Evolutionary conservation across 2,329 filamentous ascomycete genomes (phyloP).

Genomic region (Xenoacremonium recifei): DNA sequence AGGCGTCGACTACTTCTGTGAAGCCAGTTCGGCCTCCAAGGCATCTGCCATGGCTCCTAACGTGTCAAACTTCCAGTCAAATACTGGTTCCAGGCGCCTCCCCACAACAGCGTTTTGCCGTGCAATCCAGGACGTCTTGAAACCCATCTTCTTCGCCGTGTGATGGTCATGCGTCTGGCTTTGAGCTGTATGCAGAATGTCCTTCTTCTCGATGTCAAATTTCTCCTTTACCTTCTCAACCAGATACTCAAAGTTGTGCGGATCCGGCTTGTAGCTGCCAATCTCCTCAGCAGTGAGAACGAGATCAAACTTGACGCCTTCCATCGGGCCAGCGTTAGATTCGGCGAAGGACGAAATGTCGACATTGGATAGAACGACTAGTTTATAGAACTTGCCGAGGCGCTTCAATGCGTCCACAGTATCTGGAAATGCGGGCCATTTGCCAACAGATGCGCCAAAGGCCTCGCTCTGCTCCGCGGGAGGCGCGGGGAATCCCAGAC

Average conservation of each 20-base stretch:
- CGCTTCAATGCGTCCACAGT: slow-evolving; percentile 50
- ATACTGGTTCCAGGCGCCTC: slow-evolving; percentile 44
- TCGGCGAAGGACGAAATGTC: slow-evolving; percentile 47
- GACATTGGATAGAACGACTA: slow-evolving; percentile 56
- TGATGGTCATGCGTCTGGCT: slow-evolving; percentile 67
- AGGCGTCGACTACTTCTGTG: not conserved
- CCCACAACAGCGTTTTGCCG: slow-evolving; percentile 38
- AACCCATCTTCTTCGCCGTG: slow-evolving; percentile 55
- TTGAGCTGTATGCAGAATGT: slow-evolving; percentile 67
- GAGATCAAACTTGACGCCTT: slow-evolving; percentile 52
- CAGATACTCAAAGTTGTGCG: slow-evolving; percentile 64
- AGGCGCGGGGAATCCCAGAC: slow-evolving; percentile 34
- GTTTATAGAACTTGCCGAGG: slow-evolving; percentile 50
- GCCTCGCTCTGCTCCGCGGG: slow-evolving; percentile 36
- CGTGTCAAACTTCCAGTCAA: slow-evolving; percentile 54
- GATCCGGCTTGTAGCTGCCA: slow-evolving; percentile 67
- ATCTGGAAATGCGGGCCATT: slow-evolving; percentile 58
- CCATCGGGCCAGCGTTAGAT: slow-evolving; percentile 42
- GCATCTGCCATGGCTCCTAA: slow-evolving; percentile 57
- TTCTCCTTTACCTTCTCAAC: slow-evolving; percentile 47
- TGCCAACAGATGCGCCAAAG: slow-evolving; percentile 50
- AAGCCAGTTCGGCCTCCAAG: slow-evolving; percentile 1
- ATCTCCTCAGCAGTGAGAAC: slow-evolving; percentile 68
- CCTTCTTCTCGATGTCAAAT: slow-evolving; percentile 51
- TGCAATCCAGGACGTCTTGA: slow-evolving; percentile 60